Evolutionary conservation across 169 alveolate genomes (phyloP), one percentile per base, ranked within the genome.

Genomic region (Plasmodium adleri): DNA sequence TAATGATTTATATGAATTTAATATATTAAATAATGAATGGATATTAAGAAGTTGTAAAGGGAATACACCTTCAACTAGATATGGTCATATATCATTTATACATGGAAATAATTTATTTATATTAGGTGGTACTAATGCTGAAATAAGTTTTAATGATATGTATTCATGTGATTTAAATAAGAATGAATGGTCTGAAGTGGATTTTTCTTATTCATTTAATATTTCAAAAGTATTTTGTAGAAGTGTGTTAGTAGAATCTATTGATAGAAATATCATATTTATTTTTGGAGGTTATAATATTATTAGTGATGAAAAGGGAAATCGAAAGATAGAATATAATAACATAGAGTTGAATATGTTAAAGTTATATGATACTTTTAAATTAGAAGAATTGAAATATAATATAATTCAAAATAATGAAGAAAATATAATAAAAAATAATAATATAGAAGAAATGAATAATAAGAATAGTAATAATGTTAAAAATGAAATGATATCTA

Each of bases 81-180:
- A 78, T 13, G 89, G 89, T 4, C 89, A 78, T 43, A 58, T 78
- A 6, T 78, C 89, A 12, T 78, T 78, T 70, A 78, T 78, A 52
- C 64, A 78, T 50, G 89, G 75, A 66, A 78, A 78, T 28, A 64
- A 78, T 49, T 78, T 78, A 24, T 78, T 78, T 71, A 78, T 78
- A 50, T 78, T 78, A 49, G 89, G 89, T n/a, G 89, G 89, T 7
- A 78, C 89, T 15, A 78, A 78, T 66, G 68, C 89, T 15, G 89
- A 78, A 78, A 45, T 78, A 4, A 78, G 89, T 70, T 78, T 78
- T 52, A 78, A 43, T 66, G 89, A 78, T 45, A 78, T 78, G 89
- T 78, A 78, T 58, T 43, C 89, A 39, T 78, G 89, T 32, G 54
- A 78, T 58, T 66, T 78, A 43, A 78, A 45, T 4, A 78, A 56